Evolutionary conservation across 352 stramenopile genomes (phyloP).

Genomic region (Phytophthora sansomeana): DNA sequence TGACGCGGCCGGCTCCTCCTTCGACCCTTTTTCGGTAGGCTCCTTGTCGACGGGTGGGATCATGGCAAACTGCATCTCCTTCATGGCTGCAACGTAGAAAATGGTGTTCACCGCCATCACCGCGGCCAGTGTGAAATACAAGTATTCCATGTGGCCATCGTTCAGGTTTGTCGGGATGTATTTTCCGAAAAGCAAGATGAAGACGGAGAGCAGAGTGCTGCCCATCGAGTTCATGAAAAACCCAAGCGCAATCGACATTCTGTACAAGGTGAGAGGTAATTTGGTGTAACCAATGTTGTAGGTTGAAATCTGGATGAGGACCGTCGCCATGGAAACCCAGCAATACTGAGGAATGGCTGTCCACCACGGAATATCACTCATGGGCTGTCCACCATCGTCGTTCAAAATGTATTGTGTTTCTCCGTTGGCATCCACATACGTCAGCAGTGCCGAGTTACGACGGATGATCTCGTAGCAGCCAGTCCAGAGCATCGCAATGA

Average conservation of each 20-base stretch:
- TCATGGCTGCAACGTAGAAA: constrained; percentile 50
- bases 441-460: constrained; percentile 33
- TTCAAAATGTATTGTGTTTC: constrained; percentile 33
- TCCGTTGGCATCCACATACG: constrained; percentile 28
- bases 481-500: constrained; percentile 52
- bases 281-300: constrained; percentile 36
- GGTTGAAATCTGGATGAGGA: constrained; percentile 34
- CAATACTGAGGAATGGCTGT: constrained; percentile 30
- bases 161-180: constrained; percentile 53
- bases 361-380: constrained; percentile 32
- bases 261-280: constrained; percentile 24
- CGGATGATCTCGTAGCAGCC: constrained; percentile 48
- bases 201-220: constrained; percentile 25
- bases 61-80: constrained; percentile 46
- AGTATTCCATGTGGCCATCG: constrained; percentile 61
- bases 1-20: constrained; percentile 6
- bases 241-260: constrained; percentile 30
- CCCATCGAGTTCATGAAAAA: constrained; percentile 39
- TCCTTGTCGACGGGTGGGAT: constrained; percentile 20
- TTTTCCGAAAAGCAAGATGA: constrained; percentile 31
- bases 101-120: constrained; percentile 49
- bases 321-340: constrained; percentile 26
- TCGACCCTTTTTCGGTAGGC: constrained; percentile 10
- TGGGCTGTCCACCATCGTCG: constrained; percentile 25
- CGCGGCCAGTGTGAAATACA: constrained; percentile 41